Evolutionary conservation across 225 moss, liverwort and hornwort species (phyloP).

Genomic region (Neckera pumila): DNA sequence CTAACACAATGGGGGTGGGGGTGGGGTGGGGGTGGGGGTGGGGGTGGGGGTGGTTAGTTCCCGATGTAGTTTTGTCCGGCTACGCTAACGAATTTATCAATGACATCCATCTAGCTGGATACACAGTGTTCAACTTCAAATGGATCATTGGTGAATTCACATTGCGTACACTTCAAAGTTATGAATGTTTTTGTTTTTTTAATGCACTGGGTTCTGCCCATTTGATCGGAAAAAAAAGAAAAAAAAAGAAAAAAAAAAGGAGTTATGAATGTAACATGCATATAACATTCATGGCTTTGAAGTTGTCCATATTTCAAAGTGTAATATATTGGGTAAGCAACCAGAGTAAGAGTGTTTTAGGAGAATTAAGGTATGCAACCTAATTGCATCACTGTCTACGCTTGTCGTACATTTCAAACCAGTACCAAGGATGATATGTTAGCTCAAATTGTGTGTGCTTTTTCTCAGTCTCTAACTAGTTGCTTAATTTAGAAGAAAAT

Average conservation of each 20-base stretch:
- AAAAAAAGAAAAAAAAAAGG: too few relatives aligned
- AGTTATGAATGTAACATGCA: too few relatives aligned
- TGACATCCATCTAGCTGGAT: background rate
- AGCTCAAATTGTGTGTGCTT: too few relatives aligned
- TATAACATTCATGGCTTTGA: background rate
- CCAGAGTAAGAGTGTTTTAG: too few relatives aligned
- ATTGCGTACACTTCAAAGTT: background rate
- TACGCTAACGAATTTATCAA: rapidly evolving
- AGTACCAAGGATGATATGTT: background rate
- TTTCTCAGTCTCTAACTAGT: too few relatives aligned
- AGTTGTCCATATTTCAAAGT: background rate
- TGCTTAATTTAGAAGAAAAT: background rate
- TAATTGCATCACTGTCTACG: background rate
- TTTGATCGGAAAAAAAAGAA: too few relatives aligned
- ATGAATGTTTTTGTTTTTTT: too few relatives aligned
- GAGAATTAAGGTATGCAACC: background rate
- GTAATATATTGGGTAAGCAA: background rate
- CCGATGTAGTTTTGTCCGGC: rapidly evolving
- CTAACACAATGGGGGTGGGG: too few relatives aligned
- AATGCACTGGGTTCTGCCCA: too few relatives aligned
- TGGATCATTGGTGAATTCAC: background rate
- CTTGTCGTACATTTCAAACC: background rate
- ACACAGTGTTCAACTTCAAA: background rate
- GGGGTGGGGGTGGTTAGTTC: too few relatives aligned
- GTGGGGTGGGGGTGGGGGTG: too few relatives aligned